Evolutionary conservation across 1,284 basidiomycete genomes (phyloP).

Genomic region (Sporisorium graminicola): DNA sequence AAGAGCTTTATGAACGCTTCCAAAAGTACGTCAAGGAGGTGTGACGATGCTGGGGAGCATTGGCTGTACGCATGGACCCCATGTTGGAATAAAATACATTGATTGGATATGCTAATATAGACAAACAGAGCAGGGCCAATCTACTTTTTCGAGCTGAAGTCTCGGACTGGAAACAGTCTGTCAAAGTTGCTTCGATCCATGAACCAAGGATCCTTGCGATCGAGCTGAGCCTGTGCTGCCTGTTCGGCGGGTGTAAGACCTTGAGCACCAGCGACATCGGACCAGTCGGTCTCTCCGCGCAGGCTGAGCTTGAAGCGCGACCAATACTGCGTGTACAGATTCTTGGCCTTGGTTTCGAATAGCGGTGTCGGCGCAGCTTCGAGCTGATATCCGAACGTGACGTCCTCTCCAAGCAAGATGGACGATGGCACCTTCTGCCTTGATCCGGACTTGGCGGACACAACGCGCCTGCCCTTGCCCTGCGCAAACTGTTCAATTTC

Average conservation of each 20-base stretch:
- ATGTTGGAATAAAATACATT: slow-evolving; percentile 18
- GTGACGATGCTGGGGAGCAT: background rate
- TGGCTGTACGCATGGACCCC: background rate
- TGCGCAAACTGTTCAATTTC: slow-evolving; percentile 37
- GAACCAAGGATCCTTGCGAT: slow-evolving; percentile 55
- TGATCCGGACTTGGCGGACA: slow-evolving; percentile 17
- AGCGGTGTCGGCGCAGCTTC: slow-evolving; percentile 46
- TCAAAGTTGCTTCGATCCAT: slow-evolving; percentile 53
- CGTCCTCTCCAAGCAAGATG: slow-evolving; percentile 41
- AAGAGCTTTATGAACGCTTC: slow-evolving; percentile 31
- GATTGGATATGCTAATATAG: background rate
- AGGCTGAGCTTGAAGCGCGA: slow-evolving; percentile 46
- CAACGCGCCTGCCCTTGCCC: slow-evolving; percentile 33
- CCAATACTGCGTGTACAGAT: slow-evolving; percentile 49
- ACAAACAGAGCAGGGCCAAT: background rate
- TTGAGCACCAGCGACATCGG: slow-evolving; percentile 15
- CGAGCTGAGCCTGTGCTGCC: slow-evolving; percentile 20
- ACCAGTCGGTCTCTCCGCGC: slow-evolving; percentile 47
- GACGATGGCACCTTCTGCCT: slow-evolving; percentile 41
- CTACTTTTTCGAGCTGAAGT: slow-evolving; percentile 10
- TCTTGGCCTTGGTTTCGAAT: slow-evolving; percentile 35
- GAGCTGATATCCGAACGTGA: slow-evolving; percentile 46
- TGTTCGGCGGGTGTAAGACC: slow-evolving; percentile 21
- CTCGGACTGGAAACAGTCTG: slow-evolving; percentile 39
- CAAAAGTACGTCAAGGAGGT: slow-evolving; percentile 46